phyloP scores from a whole-genome alignment of 1,284 basidiomycete species.

The Heterobasidion parviporum region DNA sequence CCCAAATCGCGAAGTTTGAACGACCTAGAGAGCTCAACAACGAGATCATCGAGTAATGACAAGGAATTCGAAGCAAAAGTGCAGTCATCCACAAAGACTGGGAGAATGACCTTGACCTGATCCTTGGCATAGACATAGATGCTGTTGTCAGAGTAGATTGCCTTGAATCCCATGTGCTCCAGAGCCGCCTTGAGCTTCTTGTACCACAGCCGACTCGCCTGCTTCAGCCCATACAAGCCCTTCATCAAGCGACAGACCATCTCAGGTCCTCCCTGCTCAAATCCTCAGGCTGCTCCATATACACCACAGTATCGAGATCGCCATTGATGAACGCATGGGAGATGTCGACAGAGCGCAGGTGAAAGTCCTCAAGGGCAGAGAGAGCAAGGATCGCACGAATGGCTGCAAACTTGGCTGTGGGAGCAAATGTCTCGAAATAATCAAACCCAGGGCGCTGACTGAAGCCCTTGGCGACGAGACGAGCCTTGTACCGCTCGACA shows the following conservation, averaged over 20 bases:
- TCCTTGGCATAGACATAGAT: slow-evolving; percentile 6
- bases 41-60: slow-evolving; percentile 14
- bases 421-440: slow-evolving; percentile 27
- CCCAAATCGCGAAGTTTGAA: slow-evolving; percentile 26
- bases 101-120: slow-evolving; percentile 14
- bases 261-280: too few species aligned
- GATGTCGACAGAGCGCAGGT: slow-evolving; percentile 16
- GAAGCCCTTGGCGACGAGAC: slow-evolving; percentile 33
- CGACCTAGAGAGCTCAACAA: slow-evolving; percentile 14
- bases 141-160: slow-evolving; percentile 15
- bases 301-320: slow-evolving; percentile 14
- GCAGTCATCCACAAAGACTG: slow-evolving; percentile 27
- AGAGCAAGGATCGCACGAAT: slow-evolving; percentile 20
- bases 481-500: slow-evolving; percentile 16
- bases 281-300: too few species aligned
- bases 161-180: slow-evolving; percentile 15
- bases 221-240: slow-evolving; percentile 23
- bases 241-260: slow-evolving; percentile 13
- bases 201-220: slow-evolving; percentile 20
- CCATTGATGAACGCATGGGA: slow-evolving; percentile 17
- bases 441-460: slow-evolving; percentile 28
- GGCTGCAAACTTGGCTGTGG: slow-evolving; percentile 19
- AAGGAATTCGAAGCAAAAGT: slow-evolving; percentile 13
- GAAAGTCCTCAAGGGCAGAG: slow-evolving; percentile 10
- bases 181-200: neutral